phyloP scores from a whole-genome alignment of 2,329 filamentous ascomycete genomes.

The Cyclaneusma minus region DNA sequence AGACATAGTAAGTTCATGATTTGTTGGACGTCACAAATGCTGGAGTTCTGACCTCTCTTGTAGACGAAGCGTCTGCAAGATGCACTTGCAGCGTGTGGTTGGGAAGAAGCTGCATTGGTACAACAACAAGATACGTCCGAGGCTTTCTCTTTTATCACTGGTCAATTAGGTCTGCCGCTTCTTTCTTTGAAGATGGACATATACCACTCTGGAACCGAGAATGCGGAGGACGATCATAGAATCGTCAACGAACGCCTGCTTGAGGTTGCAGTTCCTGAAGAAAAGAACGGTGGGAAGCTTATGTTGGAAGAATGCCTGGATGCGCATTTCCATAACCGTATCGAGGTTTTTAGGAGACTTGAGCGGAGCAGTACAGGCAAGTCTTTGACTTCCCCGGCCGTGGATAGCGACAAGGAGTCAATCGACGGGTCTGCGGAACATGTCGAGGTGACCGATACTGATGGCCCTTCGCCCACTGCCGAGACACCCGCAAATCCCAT shows the following conservation, averaged over 20 bases:
- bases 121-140: slow-evolving; percentile 92
- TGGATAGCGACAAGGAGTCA: too few species aligned
- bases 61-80: slow-evolving; percentile 75
- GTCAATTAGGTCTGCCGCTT: slow-evolving; percentile 72
- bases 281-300: slow-evolving; percentile 50
- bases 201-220: slow-evolving; percentile 77
- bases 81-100: slow-evolving; percentile 70
- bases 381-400: too few species aligned
- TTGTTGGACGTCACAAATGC: neutral
- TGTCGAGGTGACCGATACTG: too few species aligned
- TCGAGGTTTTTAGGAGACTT: slow-evolving; percentile 72
- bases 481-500: too few species aligned
- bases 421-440: slow-evolving; percentile 17
- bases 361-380: slow-evolving; percentile 42
- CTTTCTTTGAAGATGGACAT: slow-evolving; percentile 88
- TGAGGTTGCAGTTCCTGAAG: slow-evolving; percentile 76
- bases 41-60: slow-evolving; percentile 6
- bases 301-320: slow-evolving; percentile 85
- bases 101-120: slow-evolving; percentile 62
- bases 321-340: slow-evolving; percentile 74
- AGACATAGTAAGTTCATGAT: slow-evolving; percentile 49
- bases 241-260: slow-evolving; percentile 83
- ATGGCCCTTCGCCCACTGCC: too few species aligned
- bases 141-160: slow-evolving; percentile 88
- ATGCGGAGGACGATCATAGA: slow-evolving; percentile 79